Evolutionary conservation across 2,329 filamentous ascomycete species (phyloP).

Genomic region (Penicillium occitanis): DNA sequence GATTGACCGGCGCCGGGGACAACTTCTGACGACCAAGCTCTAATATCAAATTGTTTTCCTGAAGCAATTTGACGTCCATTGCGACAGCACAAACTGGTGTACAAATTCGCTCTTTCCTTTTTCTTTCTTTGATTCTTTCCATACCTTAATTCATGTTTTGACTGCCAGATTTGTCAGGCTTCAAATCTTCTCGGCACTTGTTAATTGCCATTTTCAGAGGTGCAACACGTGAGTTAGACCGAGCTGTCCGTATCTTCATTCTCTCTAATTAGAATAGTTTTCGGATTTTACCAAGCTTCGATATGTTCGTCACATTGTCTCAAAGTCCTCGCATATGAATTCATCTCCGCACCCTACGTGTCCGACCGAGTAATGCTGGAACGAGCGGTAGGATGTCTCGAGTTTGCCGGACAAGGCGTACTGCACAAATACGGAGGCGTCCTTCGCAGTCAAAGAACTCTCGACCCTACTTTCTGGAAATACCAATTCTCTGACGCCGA

Average conservation of each 20-base stretch:
- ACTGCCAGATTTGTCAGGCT: neutral
- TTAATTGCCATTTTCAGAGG: neutral
- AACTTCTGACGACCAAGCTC: slow-evolving; percentile 19
- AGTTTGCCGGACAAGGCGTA: slow-evolving; percentile 50
- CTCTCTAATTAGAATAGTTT: neutral
- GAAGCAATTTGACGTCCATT: neutral
- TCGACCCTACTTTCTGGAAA: slow-evolving; percentile 40
- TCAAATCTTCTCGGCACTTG: neutral
- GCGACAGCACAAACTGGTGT: neutral
- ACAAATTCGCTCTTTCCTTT: neutral
- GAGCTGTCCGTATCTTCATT: neutral
- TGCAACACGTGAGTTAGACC: neutral
- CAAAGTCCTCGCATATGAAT: neutral
- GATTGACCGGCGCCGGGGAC: slow-evolving; percentile 21
- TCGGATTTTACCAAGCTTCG: neutral
- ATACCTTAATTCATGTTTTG: neutral
- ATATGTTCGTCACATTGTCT: neutral
- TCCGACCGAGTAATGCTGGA: slow-evolving; percentile 49
- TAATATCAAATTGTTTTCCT: slow-evolving; percentile 14
- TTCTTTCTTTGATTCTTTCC: neutral
- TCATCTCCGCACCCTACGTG: neutral
- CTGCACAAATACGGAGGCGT: slow-evolving; percentile 41
- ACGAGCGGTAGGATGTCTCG: slow-evolving; percentile 51
- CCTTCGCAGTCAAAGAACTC: slow-evolving; percentile 37
- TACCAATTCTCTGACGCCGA: slow-evolving; percentile 33